Evolutionary conservation across 1,284 basidiomycete genomes (phyloP).

Genomic region (Mycosarcoma maydis): DNA sequence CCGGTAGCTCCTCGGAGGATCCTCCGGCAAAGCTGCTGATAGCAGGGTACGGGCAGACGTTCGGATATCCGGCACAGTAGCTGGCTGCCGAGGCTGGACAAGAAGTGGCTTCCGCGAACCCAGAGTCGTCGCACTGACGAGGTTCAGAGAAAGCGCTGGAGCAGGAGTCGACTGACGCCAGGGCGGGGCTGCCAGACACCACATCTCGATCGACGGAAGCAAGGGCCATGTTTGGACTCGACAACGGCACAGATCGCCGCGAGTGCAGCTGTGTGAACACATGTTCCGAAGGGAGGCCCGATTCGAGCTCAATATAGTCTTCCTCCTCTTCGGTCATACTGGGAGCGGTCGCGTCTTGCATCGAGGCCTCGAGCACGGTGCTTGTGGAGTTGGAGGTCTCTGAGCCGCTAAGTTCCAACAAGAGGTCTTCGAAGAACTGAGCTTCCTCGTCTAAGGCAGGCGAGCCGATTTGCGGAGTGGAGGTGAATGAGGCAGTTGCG

Average conservation of each 20-base stretch:
- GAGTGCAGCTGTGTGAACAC: neutral
- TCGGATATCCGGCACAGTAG: constrained; percentile 40
- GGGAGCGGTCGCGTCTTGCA: too few relatives aligned
- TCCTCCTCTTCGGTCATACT: neutral
- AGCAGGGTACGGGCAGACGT: constrained; percentile 44
- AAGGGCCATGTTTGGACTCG: neutral
- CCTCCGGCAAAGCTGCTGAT: constrained; percentile 4
- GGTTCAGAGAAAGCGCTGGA: constrained; percentile 5
- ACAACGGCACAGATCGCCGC: too few relatives aligned
- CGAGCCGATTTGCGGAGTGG: neutral
- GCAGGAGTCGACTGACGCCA: constrained; percentile 13
- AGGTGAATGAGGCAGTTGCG: neutral
- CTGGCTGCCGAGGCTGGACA: constrained; percentile 21
- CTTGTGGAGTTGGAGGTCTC: constrained; percentile 3
- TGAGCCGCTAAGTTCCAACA: constrained; percentile 31
- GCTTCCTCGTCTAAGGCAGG: constrained; percentile 23
- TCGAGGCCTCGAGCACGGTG: neutral
- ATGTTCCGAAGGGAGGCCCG: neutral
- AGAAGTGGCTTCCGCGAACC: constrained; percentile 32
- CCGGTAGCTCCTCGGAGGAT: constrained; percentile 45
- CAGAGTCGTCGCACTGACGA: constrained; percentile 15
- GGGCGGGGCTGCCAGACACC: neutral
- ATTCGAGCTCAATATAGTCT: constrained; percentile 35
- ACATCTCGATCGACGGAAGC: neutral
- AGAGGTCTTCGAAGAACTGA: constrained; percentile 47